Base-by-base conservation (phyloP, 345 rosid species). In the Aethionema arabicum region DNA sequence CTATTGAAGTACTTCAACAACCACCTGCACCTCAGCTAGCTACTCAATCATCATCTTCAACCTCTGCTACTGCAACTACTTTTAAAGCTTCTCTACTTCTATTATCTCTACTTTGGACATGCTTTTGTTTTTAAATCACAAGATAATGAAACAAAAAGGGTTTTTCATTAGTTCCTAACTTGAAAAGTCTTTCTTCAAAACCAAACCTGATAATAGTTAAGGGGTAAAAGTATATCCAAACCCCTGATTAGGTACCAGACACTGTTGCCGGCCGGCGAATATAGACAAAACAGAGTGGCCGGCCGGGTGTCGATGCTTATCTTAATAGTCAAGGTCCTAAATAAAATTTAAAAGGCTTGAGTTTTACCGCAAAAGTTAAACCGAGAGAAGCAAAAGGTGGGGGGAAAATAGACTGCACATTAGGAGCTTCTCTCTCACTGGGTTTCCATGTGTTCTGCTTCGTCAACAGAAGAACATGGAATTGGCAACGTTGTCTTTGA, bases 391-490 rank as follows among this genome's bases (percentile, higher is more conserved):
- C 44, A 39, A 38, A 32, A 29, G 40, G 58, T n/a, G 16, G 2
- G 7, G 11, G 40, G 38, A 38, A 32, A 51, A 32, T 30, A 52
- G 50, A 44, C 61, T 71, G 56, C 56, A 64, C 68, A 56, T 43
- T 27, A 33, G 29, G 37, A 52, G 31, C 9, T 30, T 29, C 31
- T 42, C 11, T 35, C 14, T 5, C 52, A 31, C 32, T 43, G 44
- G 9, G 11, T 11, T 10, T 10, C 7, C 11, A 37, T 37, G 40
- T 37, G 8, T 37, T 37, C 40, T 37, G 40, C 40, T 40, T 6
- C 52, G 4, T 49, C 67, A 72, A 56, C 76, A 72, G 59, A 72
- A 72, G 64, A 73, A 73, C 77, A 73, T 73, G 2, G 77, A 73
- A 11, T 56, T 49, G 7, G 64, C 73, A 0, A 67, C 77, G 0